phyloP scores from a whole-genome alignment of 2,329 filamentous ascomycete species.

The Thermothelomyces thermophilus region DNA sequence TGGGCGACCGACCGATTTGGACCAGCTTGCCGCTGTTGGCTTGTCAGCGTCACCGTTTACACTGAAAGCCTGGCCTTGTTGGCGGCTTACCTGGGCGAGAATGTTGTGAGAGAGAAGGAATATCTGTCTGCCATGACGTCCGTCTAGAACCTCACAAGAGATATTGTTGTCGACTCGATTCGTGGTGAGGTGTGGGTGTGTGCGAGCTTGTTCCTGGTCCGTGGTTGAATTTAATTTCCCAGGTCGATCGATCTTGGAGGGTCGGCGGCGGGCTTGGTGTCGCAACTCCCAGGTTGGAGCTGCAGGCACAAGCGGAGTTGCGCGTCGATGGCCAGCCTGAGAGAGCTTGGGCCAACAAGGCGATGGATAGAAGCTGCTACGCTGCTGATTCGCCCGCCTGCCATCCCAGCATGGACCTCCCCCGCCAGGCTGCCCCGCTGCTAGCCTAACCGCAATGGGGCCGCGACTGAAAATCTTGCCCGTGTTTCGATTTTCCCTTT shows the following conservation, averaged over 20 bases:
- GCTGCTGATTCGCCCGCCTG: conserved; percentile 19
- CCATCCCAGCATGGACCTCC: neutral
- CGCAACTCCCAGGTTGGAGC: conserved; percentile 16
- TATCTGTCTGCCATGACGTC: conserved; percentile 89
- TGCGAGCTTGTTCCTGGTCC: neutral
- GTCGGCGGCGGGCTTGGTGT: conserved; percentile 2
- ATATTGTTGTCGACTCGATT: neutral
- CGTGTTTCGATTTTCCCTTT: neutral
- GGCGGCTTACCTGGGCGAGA: conserved; percentile 84
- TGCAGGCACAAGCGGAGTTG: conserved; percentile 25
- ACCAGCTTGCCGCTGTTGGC: conserved; percentile 85
- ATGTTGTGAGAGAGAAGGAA: conserved; percentile 98
- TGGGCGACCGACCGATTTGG: conserved; percentile 64
- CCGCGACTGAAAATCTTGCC: conserved; percentile 10
- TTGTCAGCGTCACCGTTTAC: conserved; percentile 19
- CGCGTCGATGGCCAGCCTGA: conserved; percentile 24
- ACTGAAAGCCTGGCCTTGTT: conserved; percentile 8
- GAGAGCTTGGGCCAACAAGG: conserved; percentile 25
- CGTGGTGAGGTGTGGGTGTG: too few relatives aligned
- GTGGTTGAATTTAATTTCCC: neutral
- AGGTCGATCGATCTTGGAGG: neutral
- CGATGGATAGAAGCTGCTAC: conserved; percentile 9
- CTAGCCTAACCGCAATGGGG: conserved; percentile 10
- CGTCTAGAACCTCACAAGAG: conserved; percentile 18
- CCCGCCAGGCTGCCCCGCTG: neutral